phyloP scores from a whole-genome alignment of 2,329 filamentous ascomycete genomes.

The Aspergillus texensis region DNA sequence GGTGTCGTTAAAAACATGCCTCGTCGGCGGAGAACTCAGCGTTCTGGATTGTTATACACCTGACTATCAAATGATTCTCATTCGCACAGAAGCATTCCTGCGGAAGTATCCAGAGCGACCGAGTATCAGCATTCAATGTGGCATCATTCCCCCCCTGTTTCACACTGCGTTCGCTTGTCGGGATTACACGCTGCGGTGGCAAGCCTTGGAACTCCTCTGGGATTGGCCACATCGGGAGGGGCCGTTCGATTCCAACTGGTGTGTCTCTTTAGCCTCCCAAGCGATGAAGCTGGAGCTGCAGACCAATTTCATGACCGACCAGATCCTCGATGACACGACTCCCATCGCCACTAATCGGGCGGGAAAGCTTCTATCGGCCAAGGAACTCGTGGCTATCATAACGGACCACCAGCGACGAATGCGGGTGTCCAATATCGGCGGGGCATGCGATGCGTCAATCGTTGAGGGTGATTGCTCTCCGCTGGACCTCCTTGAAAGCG shows the following conservation, averaged over 20 bases:
- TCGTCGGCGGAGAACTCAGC: neutral
- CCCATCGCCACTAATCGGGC: neutral
- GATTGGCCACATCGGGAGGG: constrained; percentile 9
- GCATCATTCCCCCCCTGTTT: neutral
- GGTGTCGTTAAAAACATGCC: neutral
- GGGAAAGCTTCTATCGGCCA: neutral
- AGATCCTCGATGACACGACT: neutral
- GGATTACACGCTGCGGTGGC: neutral
- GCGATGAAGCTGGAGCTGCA: neutral
- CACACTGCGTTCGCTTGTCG: neutral
- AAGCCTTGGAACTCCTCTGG: neutral
- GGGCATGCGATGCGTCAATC: neutral
- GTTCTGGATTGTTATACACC: neutral
- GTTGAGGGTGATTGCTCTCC: neutral
- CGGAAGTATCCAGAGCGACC: neutral
- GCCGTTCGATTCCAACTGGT: neutral
- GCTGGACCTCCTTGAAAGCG: neutral
- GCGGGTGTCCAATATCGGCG: neutral
- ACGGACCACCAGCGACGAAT: neutral
- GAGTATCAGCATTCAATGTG: neutral
- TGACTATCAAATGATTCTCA: neutral
- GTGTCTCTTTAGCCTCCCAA: neutral
- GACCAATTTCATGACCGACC: neutral
- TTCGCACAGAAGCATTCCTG: neutral
- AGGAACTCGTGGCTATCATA: neutral